Evolutionary conservation across 305 asterid genomes (phyloP), one percentile per base, ranked within the genome.

Genomic region (Euphrasia arctica): DNA sequence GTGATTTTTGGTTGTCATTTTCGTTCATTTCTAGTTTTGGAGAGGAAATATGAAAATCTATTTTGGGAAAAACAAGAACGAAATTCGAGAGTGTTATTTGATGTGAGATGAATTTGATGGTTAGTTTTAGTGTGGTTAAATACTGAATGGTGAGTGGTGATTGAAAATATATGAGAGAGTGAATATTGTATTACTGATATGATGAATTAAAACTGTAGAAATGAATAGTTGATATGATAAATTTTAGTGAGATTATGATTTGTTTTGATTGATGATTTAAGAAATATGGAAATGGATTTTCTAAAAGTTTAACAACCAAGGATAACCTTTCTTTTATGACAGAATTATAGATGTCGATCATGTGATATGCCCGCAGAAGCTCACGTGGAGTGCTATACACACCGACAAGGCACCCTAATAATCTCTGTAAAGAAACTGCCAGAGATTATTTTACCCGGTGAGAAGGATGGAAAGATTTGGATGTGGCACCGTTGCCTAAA

Each of bases 401-500:
- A 93, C 75, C 91, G 82, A 42, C 96, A 93, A 77, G 98, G 98
- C 65, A 81, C 95, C 54, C 92, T 93, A 58, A 93, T 95, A 15
- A 93, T 93, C 72, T 87, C 97, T 28, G 98, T 93, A 42, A 90
- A 90, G 85, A 92, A 84, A 79, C 80, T 93, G 69, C 81, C 82
- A 18, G 97, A 88, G 64, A 70, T 81, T 68, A 76, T 80, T 41
- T 77, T 93, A 61, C 91, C 88, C 4, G 98, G 98, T 67, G 95
- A 85, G 76, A 83, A 67, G 71, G 96, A 85, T 68, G 96, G 97
- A 70, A 93, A 83, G 80, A 87, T 93, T 74, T 93, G 98, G 98
- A 93, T 93, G 98, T 93, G 98, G 98, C 98, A 90, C 75, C 85
- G 98, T 82, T 93, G 98, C 82, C 77, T 93, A 60, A 85, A 82